Percentiles rank a stretch among this genome's conserved stretches.
Conservation (phyloP, 805 yeast species). For the Danielia oregonensis region DNA sequence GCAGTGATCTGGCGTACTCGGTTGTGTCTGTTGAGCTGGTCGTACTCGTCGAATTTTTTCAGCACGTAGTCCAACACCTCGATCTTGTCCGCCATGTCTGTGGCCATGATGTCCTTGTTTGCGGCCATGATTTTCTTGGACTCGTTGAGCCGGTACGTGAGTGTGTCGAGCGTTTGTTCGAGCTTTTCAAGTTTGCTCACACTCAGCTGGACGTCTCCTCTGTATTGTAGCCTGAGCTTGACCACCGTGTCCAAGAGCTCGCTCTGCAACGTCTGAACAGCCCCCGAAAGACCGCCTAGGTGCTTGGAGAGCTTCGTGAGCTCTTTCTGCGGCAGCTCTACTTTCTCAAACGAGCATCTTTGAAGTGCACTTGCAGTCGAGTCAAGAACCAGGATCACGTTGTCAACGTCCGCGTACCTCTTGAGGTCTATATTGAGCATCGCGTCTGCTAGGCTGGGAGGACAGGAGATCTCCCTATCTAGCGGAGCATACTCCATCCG, state of each 20-base stretch:
- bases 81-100: constrained; percentile 25
- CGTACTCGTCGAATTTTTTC: constrained; percentile 24
- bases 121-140: constrained; percentile 21
- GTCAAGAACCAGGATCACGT: neutral
- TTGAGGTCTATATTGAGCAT: neutral
- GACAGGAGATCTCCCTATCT: neutral
- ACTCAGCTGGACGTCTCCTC: constrained; percentile 21
- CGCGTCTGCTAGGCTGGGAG: neutral
- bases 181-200: constrained; percentile 27
- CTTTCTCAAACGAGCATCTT: too few relatives aligned
- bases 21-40: constrained; percentile 20
- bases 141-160: constrained; percentile 24
- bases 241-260: neutral
- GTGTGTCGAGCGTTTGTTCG: constrained; percentile 19
- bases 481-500: neutral
- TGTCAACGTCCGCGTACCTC: too few relatives aligned
- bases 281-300: neutral
- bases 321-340: neutral
- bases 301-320: neutral
- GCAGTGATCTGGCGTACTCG: constrained; percentile 28
- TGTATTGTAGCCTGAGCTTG: neutral
- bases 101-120: constrained; percentile 23
- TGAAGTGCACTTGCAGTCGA: neutral
- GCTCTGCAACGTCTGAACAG: neutral
- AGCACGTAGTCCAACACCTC: constrained; percentile 31